Evolutionary conservation across 306 rosid genomes (phyloP).

Genomic region (Trifolium dubium): DNA sequence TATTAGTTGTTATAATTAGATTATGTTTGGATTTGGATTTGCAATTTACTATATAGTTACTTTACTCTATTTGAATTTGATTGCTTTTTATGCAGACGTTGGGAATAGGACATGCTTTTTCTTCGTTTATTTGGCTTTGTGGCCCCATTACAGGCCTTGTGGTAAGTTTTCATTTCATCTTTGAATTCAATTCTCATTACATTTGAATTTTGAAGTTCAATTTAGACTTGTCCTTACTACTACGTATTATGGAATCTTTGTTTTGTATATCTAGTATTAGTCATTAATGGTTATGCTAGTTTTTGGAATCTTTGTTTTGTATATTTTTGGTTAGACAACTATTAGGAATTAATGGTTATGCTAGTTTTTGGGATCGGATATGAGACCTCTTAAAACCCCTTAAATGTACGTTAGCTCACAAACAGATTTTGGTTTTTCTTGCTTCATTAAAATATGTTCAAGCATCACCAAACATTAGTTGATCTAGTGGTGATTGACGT

Average conservation of each 20-base stretch:
- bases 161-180: constrained; percentile 60
- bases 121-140: constrained; percentile 99
- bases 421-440: too few relatives aligned
- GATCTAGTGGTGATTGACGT: too few relatives aligned
- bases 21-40: constrained; percentile 12
- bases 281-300: too few relatives aligned
- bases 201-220: constrained; percentile 17
- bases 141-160: constrained; percentile 99
- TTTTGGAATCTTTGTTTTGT: too few relatives aligned
- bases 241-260: neutral
- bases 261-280: neutral
- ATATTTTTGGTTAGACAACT: too few relatives aligned
- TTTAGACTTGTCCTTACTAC: constrained; percentile 7
- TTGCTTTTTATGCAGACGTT: constrained; percentile 76
- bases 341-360: too few relatives aligned
- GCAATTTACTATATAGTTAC: constrained; percentile 26
- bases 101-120: constrained; percentile 95
- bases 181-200: constrained; percentile 11
- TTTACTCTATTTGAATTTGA: constrained; percentile 22
- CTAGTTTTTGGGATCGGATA: too few relatives aligned
- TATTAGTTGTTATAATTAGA: neutral
- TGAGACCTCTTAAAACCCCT: too few relatives aligned
- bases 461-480: too few relatives aligned
- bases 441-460: too few relatives aligned
- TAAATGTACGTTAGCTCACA: too few relatives aligned